phyloP scores from a whole-genome alignment of 768 basidiomycete genomes.

The Lactifluus pinguis region DNA sequence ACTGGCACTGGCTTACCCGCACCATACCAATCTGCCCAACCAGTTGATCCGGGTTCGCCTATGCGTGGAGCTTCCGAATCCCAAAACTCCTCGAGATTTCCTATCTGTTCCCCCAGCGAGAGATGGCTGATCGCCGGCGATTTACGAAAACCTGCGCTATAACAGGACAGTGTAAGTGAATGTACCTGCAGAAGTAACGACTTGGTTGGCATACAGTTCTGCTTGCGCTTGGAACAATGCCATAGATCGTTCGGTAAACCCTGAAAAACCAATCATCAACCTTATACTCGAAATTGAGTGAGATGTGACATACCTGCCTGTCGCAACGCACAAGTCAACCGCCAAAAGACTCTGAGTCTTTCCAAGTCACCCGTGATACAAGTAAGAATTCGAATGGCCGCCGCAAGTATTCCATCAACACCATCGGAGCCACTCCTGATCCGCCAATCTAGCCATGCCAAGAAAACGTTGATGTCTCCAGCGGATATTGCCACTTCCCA shows the following conservation, averaged over 20 bases:
- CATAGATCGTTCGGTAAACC: constrained; percentile 62
- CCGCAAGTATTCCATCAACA: constrained; percentile 44
- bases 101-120: constrained; percentile 42
- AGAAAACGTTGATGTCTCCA: constrained; percentile 51
- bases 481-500: constrained; percentile 59
- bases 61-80: constrained; percentile 72
- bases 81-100: constrained; percentile 73
- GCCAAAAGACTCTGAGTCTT: constrained; percentile 61
- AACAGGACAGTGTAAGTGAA: neutral
- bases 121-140: constrained; percentile 38
- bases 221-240: constrained; percentile 80
- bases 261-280: constrained; percentile 29
- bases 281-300: neutral
- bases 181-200: neutral
- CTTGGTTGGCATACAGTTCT: constrained; percentile 52
- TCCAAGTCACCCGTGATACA: constrained; percentile 40
- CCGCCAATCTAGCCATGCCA: constrained; percentile 77
- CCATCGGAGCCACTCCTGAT: constrained; percentile 41
- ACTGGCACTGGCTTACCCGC: constrained; percentile 32
- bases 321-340: constrained; percentile 50
- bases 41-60: constrained; percentile 55
- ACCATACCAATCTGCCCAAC: constrained; percentile 59
- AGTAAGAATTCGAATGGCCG: constrained; percentile 39
- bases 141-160: constrained; percentile 45
- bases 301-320: constrained; percentile 48